These are phyloP conservation scores for Vanrija sp. DNA, from an alignment of 1,284 basidiomycete genomes.

Conservation along the genomic window DNA sequence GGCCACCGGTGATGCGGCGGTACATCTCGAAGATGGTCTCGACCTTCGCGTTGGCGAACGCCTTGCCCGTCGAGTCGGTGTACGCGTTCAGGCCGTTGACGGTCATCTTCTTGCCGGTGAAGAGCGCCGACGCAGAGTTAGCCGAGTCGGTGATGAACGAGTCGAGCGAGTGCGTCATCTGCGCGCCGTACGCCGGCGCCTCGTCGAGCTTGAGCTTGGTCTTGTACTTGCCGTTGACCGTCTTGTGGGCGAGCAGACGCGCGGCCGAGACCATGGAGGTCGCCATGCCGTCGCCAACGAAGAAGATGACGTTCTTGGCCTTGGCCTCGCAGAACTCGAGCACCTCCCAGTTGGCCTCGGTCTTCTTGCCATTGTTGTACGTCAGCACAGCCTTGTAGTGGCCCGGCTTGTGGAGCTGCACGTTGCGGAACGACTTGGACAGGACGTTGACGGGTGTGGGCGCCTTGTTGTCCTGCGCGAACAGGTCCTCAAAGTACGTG, in stretches of 20 bases:
- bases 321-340: conserved; percentile 28
- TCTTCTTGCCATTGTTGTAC: conserved; percentile 33
- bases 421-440: conserved; percentile 47
- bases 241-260: conserved; percentile 51
- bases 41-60: conserved; percentile 45
- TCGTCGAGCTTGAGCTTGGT: conserved; percentile 40
- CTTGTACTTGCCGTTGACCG: conserved; percentile 51
- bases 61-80: conserved; percentile 35
- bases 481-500: conserved; percentile 47
- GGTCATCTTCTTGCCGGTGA: conserved; percentile 49
- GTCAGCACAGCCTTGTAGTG: conserved; percentile 28
- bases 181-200: conserved; percentile 33
- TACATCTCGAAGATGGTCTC: conserved; percentile 48
- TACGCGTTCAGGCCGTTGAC: conserved; percentile 51
- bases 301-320: conserved; percentile 50
- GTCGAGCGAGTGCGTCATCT: conserved; percentile 43
- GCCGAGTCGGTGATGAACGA: conserved; percentile 51
- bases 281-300: conserved; percentile 49
- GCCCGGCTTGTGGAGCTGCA: conserved; percentile 41
- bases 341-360: conserved; percentile 47
- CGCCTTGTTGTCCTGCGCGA: conserved; percentile 37
- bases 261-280: conserved; percentile 45
- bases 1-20: conserved; percentile 38
- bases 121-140: conserved; percentile 51
- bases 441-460: conserved; percentile 47